Evolutionary conservation across 768 basidiomycete species (phyloP), one percentile per base, ranked within the genome.

Genomic region (Russula olivacea): DNA sequence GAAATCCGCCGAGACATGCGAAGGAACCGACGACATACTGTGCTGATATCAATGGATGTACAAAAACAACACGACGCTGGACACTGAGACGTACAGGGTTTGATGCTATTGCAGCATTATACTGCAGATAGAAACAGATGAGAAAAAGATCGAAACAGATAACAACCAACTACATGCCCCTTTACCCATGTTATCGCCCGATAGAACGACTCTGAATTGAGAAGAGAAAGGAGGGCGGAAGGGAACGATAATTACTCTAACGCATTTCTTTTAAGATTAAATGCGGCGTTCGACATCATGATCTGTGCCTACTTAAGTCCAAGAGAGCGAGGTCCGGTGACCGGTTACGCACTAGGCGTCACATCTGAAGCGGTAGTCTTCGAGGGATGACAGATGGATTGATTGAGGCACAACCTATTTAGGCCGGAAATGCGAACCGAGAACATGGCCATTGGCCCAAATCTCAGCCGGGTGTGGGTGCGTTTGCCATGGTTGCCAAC

Each of bases 21-120:
- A 90, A 90, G 19, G 86, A 83, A 34, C 88, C 88, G 59, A 89
- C 88, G 61, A 89, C 73, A 72, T 89, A 89, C 87, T 89, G 65
- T n/a, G 14, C 48, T n/a, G 19, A 19, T 28, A n/a, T 61, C 54
- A 45, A 32, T 25, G 43, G 11, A 21, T 47, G 43, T 19, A 32
- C 23, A 5, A 21, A 53, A 52, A 52, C n/a, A 5, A 41, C 19
- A 53, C 2, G 47, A 21, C 15, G 12, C 12, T 15, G 32, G 9
- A 21, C 15, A 17, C 23, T 55, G 45, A 19, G 34, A 69, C 74
- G 25, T 68, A 84, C 82, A n/a, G 83, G 83, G 72, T 85, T 84
- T 25, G 77, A 73, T 52, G 83, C 83, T 66, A 85, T 84, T 58
- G 77, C 74, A 53, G 81, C 76, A 59, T 70, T 83, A 68, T 85